Percentiles rank a stretch among this genome's conserved stretches.
phyloP scores from a whole-genome alignment of 805 yeast genomes.

The Yamadazyma phyllophila region DNA sequence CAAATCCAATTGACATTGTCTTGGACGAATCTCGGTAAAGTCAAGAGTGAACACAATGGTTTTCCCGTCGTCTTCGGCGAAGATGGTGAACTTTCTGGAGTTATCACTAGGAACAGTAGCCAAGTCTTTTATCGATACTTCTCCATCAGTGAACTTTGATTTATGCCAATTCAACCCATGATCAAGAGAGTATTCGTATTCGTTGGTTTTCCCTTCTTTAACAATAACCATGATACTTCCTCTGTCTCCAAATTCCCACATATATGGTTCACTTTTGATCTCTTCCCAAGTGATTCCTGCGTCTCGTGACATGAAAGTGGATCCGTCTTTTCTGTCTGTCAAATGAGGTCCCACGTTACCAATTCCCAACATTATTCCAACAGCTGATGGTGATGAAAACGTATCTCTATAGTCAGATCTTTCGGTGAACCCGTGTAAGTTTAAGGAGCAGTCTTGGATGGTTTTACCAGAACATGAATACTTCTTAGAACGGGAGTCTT shows the following conservation, averaged over 20 bases:
- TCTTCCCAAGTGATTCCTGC: conserved; percentile 91
- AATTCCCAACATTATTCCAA: conserved; percentile 86
- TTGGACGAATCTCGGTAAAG: conserved; percentile 30
- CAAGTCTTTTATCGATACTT: conserved; percentile 62
- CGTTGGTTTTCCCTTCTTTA: conserved; percentile 57
- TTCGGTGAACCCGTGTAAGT: conserved; percentile 89
- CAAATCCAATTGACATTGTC: conserved; percentile 44
- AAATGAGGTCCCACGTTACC: conserved; percentile 82
- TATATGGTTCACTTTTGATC: conserved; percentile 65
- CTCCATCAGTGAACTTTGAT: conserved; percentile 56
- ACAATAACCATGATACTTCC: conserved; percentile 83
- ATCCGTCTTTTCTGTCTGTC: conserved; percentile 42
- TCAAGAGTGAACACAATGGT: conserved; percentile 45
- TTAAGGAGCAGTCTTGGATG: conserved; percentile 67
- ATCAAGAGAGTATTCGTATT: conserved; percentile 65
- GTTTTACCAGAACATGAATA: conserved; percentile 51
- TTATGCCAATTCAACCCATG: conserved; percentile 78
- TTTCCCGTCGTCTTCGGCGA: conserved; percentile 47
- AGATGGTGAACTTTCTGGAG: conserved; percentile 71
- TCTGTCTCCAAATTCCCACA: conserved; percentile 97
- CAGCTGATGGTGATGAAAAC: conserved; percentile 82
- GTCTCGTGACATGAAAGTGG: conserved; percentile 80
- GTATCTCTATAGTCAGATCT: conserved; percentile 81
- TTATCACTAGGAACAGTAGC: conserved; percentile 92
- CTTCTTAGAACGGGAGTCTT: conserved; percentile 58